Evolutionary conservation across 2,329 filamentous ascomycete genomes (phyloP), one percentile per base, ranked within the genome.

Genomic region (Fusarium sp.): DNA sequence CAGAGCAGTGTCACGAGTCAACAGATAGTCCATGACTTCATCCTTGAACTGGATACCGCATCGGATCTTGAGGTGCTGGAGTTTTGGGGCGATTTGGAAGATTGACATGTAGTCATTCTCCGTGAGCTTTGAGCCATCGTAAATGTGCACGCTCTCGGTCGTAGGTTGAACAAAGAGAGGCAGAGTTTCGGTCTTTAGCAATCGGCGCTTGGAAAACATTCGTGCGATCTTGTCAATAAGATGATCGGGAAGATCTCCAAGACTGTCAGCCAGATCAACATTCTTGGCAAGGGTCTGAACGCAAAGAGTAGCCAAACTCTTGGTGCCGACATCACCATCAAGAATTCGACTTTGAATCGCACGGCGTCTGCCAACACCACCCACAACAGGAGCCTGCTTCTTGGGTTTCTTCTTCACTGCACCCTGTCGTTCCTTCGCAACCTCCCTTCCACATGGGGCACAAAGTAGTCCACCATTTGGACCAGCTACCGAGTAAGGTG

Each of bases 41-140:
- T 98, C 92, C 79, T 97, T 97, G 84, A 98, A 91, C 76, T 97
- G 94, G 51, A 96, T 92, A n/a, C 91, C 93, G 74, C 94, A 95
- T 50, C 91, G 89, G 13, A 97, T 82, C 69, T 93, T 91, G 59
- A 98, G 84, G 44, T 86, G 86, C 73, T 88, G 88, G 56, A 97
- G 82, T 8, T 84, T 84, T 0, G 92, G 89, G 60, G 92, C 90
- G 4, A 89, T 85, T 53, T 93, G 91, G 67, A 98, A 94, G 43
- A 97, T 93, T 69, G 90, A 88, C 49, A 92, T 86, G 70, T 91
- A 94, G 75, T 98, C 93, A 70, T 94, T 88, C 4, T 88, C 86
- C 50, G 88, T 86, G 13, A 98, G 86, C 71, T 90, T 90, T 70
- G 84, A 83, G 42, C 82, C 84, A 70, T 90, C 88, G 69, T 89